These are phyloP conservation scores for Adansonia grandidieri DNA, from an alignment of 441 rosid genomes.

Conservation along the genomic window DNA sequence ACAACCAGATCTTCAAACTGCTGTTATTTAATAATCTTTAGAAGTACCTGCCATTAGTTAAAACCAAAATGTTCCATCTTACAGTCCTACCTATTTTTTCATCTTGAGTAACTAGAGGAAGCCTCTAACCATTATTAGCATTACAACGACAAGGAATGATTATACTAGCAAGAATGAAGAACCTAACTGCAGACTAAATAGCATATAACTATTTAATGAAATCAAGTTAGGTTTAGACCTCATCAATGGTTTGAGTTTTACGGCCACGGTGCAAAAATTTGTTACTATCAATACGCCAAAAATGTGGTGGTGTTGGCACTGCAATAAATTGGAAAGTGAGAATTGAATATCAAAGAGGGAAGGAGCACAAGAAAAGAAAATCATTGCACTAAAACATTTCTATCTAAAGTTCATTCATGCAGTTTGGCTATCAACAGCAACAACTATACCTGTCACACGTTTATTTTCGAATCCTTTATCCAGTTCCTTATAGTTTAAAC, in stretches of 20 bases:
- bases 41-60: background rate
- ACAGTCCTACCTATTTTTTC: background rate
- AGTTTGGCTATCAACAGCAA: conserved; percentile 25
- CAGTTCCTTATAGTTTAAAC: conserved; percentile 49
- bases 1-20: conserved; percentile 1
- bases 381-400: conserved; percentile 11
- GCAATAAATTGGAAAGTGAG: conserved; percentile 35
- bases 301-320: conserved; percentile 63
- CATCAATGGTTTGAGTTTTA: conserved; percentile 90
- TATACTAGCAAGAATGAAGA: conserved; percentile 13
- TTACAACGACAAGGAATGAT: background rate
- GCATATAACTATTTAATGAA: conserved; percentile 23
- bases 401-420: conserved; percentile 27
- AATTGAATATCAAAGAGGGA: conserved; percentile 16
- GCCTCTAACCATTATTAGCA: background rate
- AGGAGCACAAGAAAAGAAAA: background rate
- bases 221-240: conserved; percentile 57
- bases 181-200: background rate
- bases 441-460: conserved; percentile 51
- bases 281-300: conserved; percentile 68
- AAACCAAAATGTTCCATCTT: conserved; percentile 11
- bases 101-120: background rate
- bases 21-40: background rate
- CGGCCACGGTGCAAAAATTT: conserved; percentile 85
- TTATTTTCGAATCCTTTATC: conserved; percentile 57